phyloP scores from a whole-genome alignment of 78 protist genomes.

The Planoprotostelium fungivorum region DNA sequence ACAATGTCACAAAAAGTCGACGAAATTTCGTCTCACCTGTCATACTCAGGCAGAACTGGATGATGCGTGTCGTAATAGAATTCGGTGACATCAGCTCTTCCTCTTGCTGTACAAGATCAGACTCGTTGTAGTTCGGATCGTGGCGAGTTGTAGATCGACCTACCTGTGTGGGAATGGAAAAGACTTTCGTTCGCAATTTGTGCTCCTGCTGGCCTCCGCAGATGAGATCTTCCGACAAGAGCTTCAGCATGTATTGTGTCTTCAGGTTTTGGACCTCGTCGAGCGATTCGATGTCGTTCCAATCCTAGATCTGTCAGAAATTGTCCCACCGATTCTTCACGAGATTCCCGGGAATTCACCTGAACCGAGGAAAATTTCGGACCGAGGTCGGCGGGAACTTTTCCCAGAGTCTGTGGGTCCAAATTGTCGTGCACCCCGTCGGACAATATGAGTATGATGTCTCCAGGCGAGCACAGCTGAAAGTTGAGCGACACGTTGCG shows the following conservation, averaged over 20 bases:
- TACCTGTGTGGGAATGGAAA: background rate
- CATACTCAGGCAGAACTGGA: slow-evolving; percentile 44
- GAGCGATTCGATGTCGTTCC: slow-evolving; percentile 48
- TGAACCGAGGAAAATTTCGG: background rate
- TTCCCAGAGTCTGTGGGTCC: slow-evolving; percentile 66
- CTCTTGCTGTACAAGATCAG: background rate
- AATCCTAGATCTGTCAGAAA: slow-evolving; percentile 11
- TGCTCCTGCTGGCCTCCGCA: background rate
- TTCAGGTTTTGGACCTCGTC: slow-evolving; percentile 37
- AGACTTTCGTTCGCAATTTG: background rate
- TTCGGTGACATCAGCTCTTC: slow-evolving; percentile 32
- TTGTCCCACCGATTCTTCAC: background rate
- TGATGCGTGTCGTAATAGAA: slow-evolving; percentile 28
- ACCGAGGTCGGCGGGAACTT: slow-evolving; percentile 25
- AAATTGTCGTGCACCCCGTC: slow-evolving; percentile 71
- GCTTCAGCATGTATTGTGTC: slow-evolving; percentile 35
- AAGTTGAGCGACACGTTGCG: slow-evolving; percentile 49
- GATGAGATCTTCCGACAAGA: slow-evolving; percentile 25
- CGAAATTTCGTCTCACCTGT: too few species aligned
- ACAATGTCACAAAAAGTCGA: too few species aligned
- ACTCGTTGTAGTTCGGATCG: background rate
- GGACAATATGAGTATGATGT: slow-evolving; percentile 35
- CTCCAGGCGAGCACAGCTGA: slow-evolving; percentile 38
- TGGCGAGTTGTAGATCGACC: too few species aligned
- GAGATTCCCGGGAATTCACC: background rate